Base-by-base conservation (phyloP, 2,329 filamentous ascomycete species). In the Neofusicoccum sp. region DNA sequence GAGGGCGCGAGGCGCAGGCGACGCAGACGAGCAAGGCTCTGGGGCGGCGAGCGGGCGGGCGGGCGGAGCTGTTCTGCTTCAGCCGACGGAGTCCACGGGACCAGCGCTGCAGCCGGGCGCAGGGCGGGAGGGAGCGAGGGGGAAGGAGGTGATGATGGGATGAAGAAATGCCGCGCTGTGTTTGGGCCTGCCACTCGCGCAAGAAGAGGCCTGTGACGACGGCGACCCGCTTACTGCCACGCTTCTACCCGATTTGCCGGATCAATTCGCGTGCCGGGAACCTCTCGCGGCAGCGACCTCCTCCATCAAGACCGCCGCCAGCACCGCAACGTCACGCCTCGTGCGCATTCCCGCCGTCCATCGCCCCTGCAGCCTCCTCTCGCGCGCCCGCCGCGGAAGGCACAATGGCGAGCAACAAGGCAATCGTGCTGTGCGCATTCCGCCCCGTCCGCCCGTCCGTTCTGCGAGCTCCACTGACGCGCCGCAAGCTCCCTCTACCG, bases 401-500 rank as follows among this genome's bases (percentile, higher is more conserved):
- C 70, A 71, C 65, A 64, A 80, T 80, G 78, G 77, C 77, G 69
- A 73, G 76, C 68, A 75, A 74, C 67, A 70, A 68, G 49, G 70
- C 73, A 48, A 75, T 77, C 75, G 75, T 77, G 34, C 65, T 69
- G 75, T 70, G 22, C 59, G 59, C 59, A 33, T 54, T 48, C 45
- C 56, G 45, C 41, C 49, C 56, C 59, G 49, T 47, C 49, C 65
- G 62, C 64, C 64, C 65, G 54, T 65, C 62, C 58, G 61, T 28
- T 56, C 60, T 67, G 41, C 54, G 68, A 64, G 70, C 47, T 61
- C 59, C 47, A 67, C 76, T 74, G 70, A 76, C 67, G 56, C 49
- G 41, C 59, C 50, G 63, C 64, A 74, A 88, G 87, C 69, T 83
- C 83, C 66, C 89, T 99, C 65, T 99, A 99, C 80, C 89, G 94